Evolutionary conservation across 2,329 filamentous ascomycete genomes (phyloP).

Genomic region (Pseudophaeomoniella oleicola): DNA sequence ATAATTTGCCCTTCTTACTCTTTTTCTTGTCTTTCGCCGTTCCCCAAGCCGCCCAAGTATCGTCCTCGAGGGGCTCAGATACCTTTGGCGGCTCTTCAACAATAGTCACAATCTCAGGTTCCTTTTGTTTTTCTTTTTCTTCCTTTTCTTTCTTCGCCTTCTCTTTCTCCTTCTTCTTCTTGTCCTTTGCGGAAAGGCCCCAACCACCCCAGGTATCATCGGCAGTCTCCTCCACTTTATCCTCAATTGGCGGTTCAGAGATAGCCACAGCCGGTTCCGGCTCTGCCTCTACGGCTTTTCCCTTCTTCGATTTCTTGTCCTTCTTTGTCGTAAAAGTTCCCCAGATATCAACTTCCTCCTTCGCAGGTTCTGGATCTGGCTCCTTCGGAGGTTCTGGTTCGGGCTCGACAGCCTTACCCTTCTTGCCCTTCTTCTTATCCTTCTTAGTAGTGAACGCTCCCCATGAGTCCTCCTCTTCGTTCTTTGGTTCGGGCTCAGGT

Average conservation of each 20-base stretch:
- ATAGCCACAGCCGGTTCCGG: constrained; percentile 27
- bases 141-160: constrained; percentile 30
- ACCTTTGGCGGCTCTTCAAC: not conserved
- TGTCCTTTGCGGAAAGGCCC: constrained; percentile 28
- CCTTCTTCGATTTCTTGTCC: constrained; percentile 17
- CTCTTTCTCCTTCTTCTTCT: constrained; percentile 31
- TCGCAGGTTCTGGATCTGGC: constrained; percentile 15
- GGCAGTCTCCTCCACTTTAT: constrained; percentile 28
- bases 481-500: constrained; percentile 14
- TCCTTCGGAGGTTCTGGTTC: constrained; percentile 16
- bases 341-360: constrained; percentile 14
- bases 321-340: constrained; percentile 14
- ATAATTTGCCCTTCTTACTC: constrained; percentile 30
- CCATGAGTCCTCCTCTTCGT: constrained; percentile 19
- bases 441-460: constrained; percentile 17
- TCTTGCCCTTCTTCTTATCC: constrained; percentile 28
- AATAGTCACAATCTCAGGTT: constrained; percentile 6
- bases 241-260: constrained; percentile 21
- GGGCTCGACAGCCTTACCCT: constrained; percentile 20
- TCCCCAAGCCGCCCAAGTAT: constrained; percentile 17
- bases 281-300: constrained; percentile 32
- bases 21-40: constrained; percentile 31
- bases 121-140: constrained; percentile 12
- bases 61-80: constrained; percentile 9
- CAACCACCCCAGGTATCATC: constrained; percentile 30